phyloP scores from a whole-genome alignment of 768 basidiomycete species.

The Pleurotus giganteus region DNA sequence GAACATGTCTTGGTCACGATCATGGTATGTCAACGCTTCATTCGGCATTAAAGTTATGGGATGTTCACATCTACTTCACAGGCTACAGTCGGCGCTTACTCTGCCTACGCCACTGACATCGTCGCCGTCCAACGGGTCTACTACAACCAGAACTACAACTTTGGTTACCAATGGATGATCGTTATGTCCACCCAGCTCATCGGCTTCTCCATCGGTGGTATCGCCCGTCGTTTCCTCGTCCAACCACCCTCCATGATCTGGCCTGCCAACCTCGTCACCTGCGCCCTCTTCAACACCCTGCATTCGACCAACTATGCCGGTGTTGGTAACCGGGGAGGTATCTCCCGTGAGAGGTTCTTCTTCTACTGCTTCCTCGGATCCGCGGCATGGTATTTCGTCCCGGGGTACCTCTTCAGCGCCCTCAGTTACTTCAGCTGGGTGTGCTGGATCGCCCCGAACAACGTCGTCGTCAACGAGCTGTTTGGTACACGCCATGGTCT shows the following conservation, averaged over 20 bases:
- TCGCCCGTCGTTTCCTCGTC: constrained; percentile 75
- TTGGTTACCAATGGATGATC: constrained; percentile 71
- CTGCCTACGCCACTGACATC: constrained; percentile 76
- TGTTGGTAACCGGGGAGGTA: constrained; percentile 58
- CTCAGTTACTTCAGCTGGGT: constrained; percentile 61
- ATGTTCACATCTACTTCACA: constrained; percentile 39
- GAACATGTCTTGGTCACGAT: constrained; percentile 60
- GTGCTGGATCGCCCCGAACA: constrained; percentile 67
- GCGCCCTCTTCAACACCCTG: constrained; percentile 77
- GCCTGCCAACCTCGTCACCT: constrained; percentile 73
- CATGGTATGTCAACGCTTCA: constrained; percentile 5
- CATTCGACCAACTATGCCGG: constrained; percentile 73
- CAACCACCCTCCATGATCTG: constrained; percentile 77
- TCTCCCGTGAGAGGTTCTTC: constrained; percentile 80
- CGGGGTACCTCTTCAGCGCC: constrained; percentile 71
- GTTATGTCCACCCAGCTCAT: constrained; percentile 77
- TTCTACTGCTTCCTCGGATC: constrained; percentile 57
- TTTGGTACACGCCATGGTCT: constrained; percentile 63
- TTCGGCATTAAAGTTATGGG: constrained; percentile 18
- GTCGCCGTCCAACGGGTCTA: constrained; percentile 75
- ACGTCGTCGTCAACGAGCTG: constrained; percentile 66
- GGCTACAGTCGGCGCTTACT: constrained; percentile 36
- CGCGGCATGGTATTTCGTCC: constrained; percentile 66
- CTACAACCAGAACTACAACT: constrained; percentile 65
- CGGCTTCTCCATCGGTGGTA: constrained; percentile 77